Evolutionary conservation across 495 filamentous ascomycete genomes (phyloP).

Genomic region (Penicillium crystallinum): DNA sequence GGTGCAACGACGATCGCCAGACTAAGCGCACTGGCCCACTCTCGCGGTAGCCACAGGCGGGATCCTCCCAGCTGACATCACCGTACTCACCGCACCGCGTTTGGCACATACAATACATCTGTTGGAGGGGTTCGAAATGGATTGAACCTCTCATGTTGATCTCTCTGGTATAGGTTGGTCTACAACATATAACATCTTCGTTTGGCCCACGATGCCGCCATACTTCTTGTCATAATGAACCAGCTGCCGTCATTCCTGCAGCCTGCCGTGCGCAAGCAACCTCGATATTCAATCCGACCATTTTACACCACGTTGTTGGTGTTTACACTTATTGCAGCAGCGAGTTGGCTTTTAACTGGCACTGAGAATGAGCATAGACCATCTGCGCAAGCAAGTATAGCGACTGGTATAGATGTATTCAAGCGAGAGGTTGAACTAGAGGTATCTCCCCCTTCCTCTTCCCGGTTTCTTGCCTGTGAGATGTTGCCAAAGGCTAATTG

Average conservation of each 20-base stretch:
- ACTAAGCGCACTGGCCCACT: conserved; percentile 21
- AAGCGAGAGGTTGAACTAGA: conserved; percentile 30
- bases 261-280: conserved; percentile 21
- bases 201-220: conserved; percentile 26
- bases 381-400: not conserved
- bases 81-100: conserved; percentile 16
- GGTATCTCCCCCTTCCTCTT: conserved; percentile 24
- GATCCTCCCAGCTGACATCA: conserved; percentile 27
- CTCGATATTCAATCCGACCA: conserved; percentile 34
- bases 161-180: not conserved
- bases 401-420: conserved; percentile 10
- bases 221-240: conserved; percentile 21
- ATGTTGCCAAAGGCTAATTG: conserved; percentile 19
- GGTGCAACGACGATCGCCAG: not conserved
- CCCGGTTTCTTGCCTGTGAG: not conserved
- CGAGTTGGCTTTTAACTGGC: conserved; percentile 21
- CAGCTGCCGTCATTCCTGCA: conserved; percentile 20
- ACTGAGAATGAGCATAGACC: conserved; percentile 1
- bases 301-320: conserved; percentile 34
- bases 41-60: conserved; percentile 2
- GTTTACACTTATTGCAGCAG: conserved; percentile 23
- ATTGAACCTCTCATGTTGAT: not conserved
- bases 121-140: not conserved
- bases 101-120: conserved; percentile 2
- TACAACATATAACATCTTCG: not conserved